Conservation (phyloP, 73 alveolate species). For the Durusdinium trenchii region DNA sequence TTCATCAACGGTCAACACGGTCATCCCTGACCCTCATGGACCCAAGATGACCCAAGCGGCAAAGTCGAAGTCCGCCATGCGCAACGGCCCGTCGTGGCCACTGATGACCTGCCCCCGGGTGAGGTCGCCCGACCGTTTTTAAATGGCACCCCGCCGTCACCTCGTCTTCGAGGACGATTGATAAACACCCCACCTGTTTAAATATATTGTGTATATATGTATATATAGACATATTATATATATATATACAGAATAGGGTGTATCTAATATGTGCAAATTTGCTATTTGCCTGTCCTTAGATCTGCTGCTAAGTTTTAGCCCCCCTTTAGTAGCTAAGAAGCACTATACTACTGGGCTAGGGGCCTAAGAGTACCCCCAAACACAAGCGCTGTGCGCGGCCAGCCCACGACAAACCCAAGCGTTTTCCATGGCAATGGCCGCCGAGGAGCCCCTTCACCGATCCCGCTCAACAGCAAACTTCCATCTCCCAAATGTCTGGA, state of each 20-base stretch:
- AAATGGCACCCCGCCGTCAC: neutral
- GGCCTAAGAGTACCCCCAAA: neutral
- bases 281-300: neutral
- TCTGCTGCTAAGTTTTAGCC: neutral
- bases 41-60: too few relatives aligned
- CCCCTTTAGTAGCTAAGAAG: neutral
- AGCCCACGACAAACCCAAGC: too few relatives aligned
- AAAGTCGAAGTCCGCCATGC: slow-evolving; percentile 49
- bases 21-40: too few relatives aligned
- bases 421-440: too few relatives aligned
- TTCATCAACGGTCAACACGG: too few relatives aligned
- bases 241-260: neutral
- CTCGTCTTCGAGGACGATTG: neutral
- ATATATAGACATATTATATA: neutral
- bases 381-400: too few relatives aligned
- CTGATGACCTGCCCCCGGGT: neutral
- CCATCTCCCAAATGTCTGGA: too few relatives aligned
- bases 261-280: too few relatives aligned
- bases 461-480: too few relatives aligned
- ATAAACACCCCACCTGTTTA: neutral
- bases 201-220: neutral
- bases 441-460: too few relatives aligned
- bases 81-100: slow-evolving; percentile 66
- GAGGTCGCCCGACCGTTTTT: neutral
- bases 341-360: neutral